Evolutionary conservation across 495 filamentous ascomycete genomes (phyloP).

Genomic region (Penicillium bialowiezense): DNA sequence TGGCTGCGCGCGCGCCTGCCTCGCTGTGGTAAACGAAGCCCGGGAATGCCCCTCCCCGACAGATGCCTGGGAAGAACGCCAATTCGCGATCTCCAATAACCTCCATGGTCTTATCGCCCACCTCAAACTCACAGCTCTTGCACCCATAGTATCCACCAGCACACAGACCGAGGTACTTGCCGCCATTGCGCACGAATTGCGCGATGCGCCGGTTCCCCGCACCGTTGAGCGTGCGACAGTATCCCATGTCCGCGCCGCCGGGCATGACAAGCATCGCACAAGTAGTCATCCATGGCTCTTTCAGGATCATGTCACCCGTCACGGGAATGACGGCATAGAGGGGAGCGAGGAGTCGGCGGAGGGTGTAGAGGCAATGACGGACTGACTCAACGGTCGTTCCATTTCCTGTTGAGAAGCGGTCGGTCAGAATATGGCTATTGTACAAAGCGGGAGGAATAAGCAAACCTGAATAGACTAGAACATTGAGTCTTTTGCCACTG

Average conservation of each 20-base stretch:
- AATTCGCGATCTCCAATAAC: conserved; percentile 86
- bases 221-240: conserved; percentile 85
- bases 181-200: conserved; percentile 83
- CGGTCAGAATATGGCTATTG: conserved; percentile 27
- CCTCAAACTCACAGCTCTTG: conserved; percentile 82
- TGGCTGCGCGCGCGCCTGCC: conserved; percentile 71
- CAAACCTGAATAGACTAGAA: conserved; percentile 82
- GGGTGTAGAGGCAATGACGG: conserved; percentile 81
- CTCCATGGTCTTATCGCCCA: conserved; percentile 75
- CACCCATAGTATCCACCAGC: conserved; percentile 92
- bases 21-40: conserved; percentile 94
- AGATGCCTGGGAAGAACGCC: conserved; percentile 81
- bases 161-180: conserved; percentile 85
- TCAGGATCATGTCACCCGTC: conserved; percentile 71
- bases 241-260: conserved; percentile 91
- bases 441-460: conserved; percentile 18
- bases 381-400: conserved; percentile 87
- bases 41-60: conserved; percentile 80
- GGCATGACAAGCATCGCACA: conserved; percentile 91
- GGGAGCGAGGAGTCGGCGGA: conserved; percentile 85
- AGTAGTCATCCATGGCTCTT: conserved; percentile 86
- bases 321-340: conserved; percentile 91
- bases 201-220: conserved; percentile 78
- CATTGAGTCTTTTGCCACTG: conserved; percentile 68
- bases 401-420: conserved; percentile 54